Evolutionary conservation across 2,329 filamentous ascomycete species (phyloP), one percentile per base, ranked within the genome.

Genomic region (Drechslera avenae): DNA sequence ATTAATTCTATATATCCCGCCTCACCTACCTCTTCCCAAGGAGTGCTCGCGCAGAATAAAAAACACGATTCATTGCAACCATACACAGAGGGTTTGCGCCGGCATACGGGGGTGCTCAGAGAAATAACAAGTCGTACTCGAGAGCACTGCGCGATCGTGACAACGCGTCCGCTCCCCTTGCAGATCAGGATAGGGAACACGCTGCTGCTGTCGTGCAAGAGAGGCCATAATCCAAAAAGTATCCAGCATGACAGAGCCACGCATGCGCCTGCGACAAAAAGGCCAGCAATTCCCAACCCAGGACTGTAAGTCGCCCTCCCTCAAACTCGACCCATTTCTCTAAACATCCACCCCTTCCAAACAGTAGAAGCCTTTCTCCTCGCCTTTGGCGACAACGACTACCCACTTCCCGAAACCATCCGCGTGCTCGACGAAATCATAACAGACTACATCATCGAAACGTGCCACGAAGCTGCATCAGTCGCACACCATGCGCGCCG

Each of bases 401-500:
- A 88, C 47, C 90, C 91, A 1, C 86, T 97, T 19, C 86, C 89
- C 14, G 86, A 91, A 70, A 97, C 92, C 8, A 83, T 96, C 53
- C 86, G 89, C 55, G 84, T 93, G 43, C 86, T 97, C 42, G 94
- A 97, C 79, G 92, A 97, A 77, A 93, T 97, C 63, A 85, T 96
- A 54, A 96, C 92, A 56, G 94, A 97, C 67, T 76, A 96, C 79
- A 90, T 97, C 72, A 91, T 96, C 71, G 91, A 94, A 73, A 87
- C 94, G 46, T 93, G 90, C 75, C 94, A 96, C 78, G 88, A 91
- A 69, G 93, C 94, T 3, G 90, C 91, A 4, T 86, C 90, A 36
- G 87, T 88, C 45, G 94, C 94, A 0, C 86, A 90, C 72, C 90
- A 96, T 74, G 86, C 89, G 2, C 88, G 91, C 0, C 89, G 94